phyloP scores from a whole-genome alignment of 805 yeast genomes.

The Pichia insulana region DNA sequence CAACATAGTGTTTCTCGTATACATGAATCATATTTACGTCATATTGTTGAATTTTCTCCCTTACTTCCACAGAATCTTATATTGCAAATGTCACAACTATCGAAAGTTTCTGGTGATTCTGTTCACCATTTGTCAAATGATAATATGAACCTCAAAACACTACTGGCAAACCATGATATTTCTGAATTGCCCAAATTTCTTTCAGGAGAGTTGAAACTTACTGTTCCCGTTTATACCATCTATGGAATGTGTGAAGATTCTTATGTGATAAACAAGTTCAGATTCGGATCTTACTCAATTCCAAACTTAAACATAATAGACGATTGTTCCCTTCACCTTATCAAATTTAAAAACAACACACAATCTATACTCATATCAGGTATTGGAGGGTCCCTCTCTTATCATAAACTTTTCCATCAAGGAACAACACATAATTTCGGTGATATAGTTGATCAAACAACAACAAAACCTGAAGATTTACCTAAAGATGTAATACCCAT shows the following conservation, averaged over 20 bases:
- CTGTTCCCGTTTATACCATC: constrained; percentile 67
- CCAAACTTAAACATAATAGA: constrained; percentile 56
- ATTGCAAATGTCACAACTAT: constrained; percentile 43
- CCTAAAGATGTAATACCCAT: constrained; percentile 35
- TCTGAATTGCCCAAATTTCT: constrained; percentile 46
- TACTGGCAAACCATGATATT: constrained; percentile 30
- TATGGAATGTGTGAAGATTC: constrained; percentile 74
- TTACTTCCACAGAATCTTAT: constrained; percentile 41
- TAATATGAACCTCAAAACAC: constrained; percentile 28
- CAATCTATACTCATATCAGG: constrained; percentile 52
- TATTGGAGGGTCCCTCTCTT: constrained; percentile 61
- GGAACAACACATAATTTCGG: constrained; percentile 37
- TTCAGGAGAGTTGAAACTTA: constrained; percentile 32
- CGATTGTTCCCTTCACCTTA: constrained; percentile 39
- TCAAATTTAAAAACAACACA: constrained; percentile 32
- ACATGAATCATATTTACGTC: constrained; percentile 50
- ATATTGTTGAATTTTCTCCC: constrained; percentile 59
- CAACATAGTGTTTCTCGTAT: constrained; percentile 43
- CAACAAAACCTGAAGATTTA: neutral
- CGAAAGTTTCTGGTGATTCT: constrained; percentile 35
- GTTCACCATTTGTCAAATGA: constrained; percentile 32
- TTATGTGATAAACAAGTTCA: constrained; percentile 52
- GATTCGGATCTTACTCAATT: constrained; percentile 41
- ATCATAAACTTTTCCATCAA: constrained; percentile 59
- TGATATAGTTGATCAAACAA: constrained; percentile 24